A percentile compares a stretch with the other conserved stretches of the same genome.
Conservation (phyloP, 345 rosid species). For the Eucalyptus leucophloia region DNA sequence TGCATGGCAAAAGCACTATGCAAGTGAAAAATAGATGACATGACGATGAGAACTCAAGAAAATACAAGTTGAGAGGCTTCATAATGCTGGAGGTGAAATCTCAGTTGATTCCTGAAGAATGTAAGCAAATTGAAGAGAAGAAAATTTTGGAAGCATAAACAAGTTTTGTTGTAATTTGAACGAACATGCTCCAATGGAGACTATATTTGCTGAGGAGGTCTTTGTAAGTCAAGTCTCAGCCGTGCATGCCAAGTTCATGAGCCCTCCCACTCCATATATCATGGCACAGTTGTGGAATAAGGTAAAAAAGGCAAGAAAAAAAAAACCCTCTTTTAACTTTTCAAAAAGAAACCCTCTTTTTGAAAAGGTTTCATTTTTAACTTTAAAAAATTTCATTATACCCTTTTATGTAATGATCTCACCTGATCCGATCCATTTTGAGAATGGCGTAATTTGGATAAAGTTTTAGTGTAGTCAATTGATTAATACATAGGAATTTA, state of each 20-base stretch:
- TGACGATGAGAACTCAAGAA: neutral
- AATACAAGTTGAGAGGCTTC: neutral
- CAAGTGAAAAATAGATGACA: neutral
- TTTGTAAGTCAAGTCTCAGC: neutral
- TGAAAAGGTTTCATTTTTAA: too few species aligned
- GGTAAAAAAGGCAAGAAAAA: too few species aligned
- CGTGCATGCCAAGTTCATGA: neutral
- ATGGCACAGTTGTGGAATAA: too few species aligned
- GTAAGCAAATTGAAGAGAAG: neutral
- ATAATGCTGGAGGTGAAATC: neutral
- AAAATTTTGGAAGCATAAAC: neutral
- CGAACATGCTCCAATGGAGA: neutral
- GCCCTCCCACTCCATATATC: neutral
- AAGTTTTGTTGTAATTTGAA: neutral
- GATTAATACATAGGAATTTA: too few species aligned
- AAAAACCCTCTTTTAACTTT: too few species aligned
- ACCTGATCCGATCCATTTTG: fast-evolving
- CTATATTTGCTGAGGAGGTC: fast-evolving
- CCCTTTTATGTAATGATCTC: too few species aligned
- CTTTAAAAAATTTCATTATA: too few species aligned
- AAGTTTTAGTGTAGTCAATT: too few species aligned
- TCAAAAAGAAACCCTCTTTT: too few species aligned
- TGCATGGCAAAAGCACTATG: neutral
- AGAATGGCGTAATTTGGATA: too few species aligned
- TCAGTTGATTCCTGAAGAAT: neutral